Base-by-base conservation (phyloP, 495 filamentous ascomycete species). In the Aspergillus mulundensis region DNA sequence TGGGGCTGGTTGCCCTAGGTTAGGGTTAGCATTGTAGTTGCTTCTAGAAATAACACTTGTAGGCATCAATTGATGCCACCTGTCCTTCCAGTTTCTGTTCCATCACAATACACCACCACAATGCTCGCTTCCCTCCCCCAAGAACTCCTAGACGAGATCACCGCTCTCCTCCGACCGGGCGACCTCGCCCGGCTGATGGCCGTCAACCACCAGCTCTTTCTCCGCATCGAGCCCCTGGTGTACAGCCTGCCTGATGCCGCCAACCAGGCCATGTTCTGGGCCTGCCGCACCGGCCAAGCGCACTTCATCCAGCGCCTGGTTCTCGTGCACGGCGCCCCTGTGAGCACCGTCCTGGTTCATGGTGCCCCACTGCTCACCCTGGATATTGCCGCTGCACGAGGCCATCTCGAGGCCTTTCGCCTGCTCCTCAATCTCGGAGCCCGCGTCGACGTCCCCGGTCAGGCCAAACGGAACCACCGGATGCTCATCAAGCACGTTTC, bases 251-350 rank as follows among this genome's bases (percentile, higher is more conserved):
- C 20, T 8, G 24, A 15, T 19, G 18, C 43, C 16, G 19, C 7
- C 16, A 46, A 46, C 43, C 43, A 24, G 21, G 43, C 16, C 18
- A 46, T 46, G 43, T 46, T 46, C 43, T 46, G 43, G 43, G 43
- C 43, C 7, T 46, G 43, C 23, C 43, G 43, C 16, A 15, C 14
- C 15, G 43, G 43, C 21, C 21, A 20, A 3, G 19, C 24, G 19
- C 16, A 24, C 5, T 24, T 46, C 8, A 46, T 46, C 15, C 43
- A 24, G 8, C 43, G 18, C 15, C 43, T 46, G 15, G 25, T 28
- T 8, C 3, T 8, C 25, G 8, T 28, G 4, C 25, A 8, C 8
- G 4, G 8, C 25, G 25, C 21, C 16, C 18, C 43, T 24, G 43
- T 24, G 7, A 46, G 43, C 43, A 46, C 43, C 0, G 43, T 46